Evolutionary conservation across 768 basidiomycete species (phyloP).

Genomic region (Zangia roseola): DNA sequence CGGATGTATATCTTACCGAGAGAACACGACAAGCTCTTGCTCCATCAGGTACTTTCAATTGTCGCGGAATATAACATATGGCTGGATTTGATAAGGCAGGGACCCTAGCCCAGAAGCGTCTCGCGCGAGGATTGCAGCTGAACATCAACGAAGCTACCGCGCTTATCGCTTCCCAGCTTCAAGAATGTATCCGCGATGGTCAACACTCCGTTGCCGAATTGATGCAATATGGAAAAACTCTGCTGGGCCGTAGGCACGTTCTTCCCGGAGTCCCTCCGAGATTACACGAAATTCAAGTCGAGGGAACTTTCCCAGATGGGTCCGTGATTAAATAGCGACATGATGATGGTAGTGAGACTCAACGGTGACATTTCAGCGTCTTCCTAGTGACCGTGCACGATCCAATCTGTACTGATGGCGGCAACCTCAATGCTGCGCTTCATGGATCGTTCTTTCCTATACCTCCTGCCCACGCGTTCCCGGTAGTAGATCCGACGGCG

Average conservation of each 20-base stretch:
- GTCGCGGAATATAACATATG: no score
- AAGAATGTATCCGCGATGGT: constrained; percentile 94
- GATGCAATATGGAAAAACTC: constrained; percentile 89
- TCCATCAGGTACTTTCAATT: constrained; percentile 55
- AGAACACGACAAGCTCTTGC: constrained; percentile 71
- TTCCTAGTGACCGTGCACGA: constrained; percentile 98
- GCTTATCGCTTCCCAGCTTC: constrained; percentile 87
- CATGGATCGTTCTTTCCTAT: constrained; percentile 92
- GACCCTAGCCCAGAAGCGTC: constrained; percentile 87
- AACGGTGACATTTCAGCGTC: constrained; percentile 35
- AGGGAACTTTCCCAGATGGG: constrained; percentile 91
- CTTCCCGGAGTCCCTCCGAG: constrained; percentile 73
- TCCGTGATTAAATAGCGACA: constrained; percentile 32
- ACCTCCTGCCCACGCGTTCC: constrained; percentile 67
- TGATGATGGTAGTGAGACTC: background rate
- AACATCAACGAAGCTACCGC: constrained; percentile 88
- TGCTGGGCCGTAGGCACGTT: constrained; percentile 89
- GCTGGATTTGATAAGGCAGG: constrained; percentile 50
- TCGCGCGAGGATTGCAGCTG: constrained; percentile 87
- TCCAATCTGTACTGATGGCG: constrained; percentile 83
- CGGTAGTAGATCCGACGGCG: constrained; percentile 45
- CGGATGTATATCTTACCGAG: constrained; percentile 73
- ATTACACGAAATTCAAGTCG: constrained; percentile 88
- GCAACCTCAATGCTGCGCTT: constrained; percentile 80
- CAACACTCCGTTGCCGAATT: constrained; percentile 78